Base-by-base conservation (phyloP, 768 basidiomycete species). In the Podaxis rugospora region DNA sequence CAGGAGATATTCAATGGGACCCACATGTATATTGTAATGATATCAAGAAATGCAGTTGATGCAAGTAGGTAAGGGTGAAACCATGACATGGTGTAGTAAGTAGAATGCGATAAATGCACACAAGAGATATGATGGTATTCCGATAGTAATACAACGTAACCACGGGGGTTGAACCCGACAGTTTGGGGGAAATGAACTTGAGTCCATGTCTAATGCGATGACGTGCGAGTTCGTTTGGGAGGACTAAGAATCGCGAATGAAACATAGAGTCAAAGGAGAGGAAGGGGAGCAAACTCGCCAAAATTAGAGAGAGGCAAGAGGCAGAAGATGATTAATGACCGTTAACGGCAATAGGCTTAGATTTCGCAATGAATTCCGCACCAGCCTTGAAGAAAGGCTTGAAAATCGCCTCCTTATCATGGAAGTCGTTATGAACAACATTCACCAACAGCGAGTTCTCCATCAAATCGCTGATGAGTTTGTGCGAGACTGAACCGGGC, bases 361-460 rank as follows among this genome's bases (percentile, higher is more conserved):
- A 57, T 49, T 76, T 74, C 35, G 78, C 74, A 13, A 75, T 71
- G 62, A 83, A 84, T 70, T 89, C 85, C 44, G 82, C 83, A 37
- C 87, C 89, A 11, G 88, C 88, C 71, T 87, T 85, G 74, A 84
- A 78, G 81, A 98, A 96, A 2, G 93, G 92, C 66, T 80, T 78
- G 72, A 95, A 98, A 74, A 98, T 95, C 21, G 88, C 88, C 51
- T 89, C 80, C 1, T 86, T 72, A 68, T 90, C 82, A 74, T 92
- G 90, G 85, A 93, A 98, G 72, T 96, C 89, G 76, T 97, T 97
- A 74, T 97, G 94, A 27, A 98, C 95, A 66, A 98, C 89, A 73
- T 97, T 97, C 66, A 97, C 93, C 65, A 98, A 87, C 76, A 85
- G 87, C 63, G 79, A 90, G 0, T 82, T 83, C 61, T 93, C 86